These are phyloP conservation scores for Naganishia randhawae DNA, from an alignment of 768 basidiomycete species.

Conservation along the genomic window DNA sequence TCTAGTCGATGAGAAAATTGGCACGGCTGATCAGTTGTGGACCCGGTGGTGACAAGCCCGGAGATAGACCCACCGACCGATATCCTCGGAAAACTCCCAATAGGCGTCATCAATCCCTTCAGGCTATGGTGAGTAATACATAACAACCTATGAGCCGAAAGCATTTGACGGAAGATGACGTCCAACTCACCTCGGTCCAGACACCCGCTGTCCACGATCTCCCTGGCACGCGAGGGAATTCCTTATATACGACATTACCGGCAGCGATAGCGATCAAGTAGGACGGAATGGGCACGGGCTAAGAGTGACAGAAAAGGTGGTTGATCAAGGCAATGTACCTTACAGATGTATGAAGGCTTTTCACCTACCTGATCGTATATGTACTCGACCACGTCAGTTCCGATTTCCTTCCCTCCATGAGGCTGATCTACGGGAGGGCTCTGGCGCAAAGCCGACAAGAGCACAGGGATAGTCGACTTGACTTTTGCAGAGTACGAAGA, in stretches of 20 bases:
- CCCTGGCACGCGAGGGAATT: slow-evolving; percentile 61
- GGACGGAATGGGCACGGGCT: slow-evolving; percentile 81
- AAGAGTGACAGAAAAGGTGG: slow-evolving; percentile 29
- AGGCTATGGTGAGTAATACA: too few relatives aligned
- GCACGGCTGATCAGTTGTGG: neutral
- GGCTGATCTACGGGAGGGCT: slow-evolving; percentile 69
- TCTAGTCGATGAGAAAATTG: slow-evolving; percentile 51
- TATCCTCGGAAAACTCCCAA: slow-evolving; percentile 87
- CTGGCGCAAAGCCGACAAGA: slow-evolving; percentile 75
- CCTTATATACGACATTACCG: slow-evolving; percentile 69
- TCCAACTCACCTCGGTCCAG: slow-evolving; percentile 67
- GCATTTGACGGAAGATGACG: neutral
- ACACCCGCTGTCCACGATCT: slow-evolving; percentile 77
- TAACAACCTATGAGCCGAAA: neutral
- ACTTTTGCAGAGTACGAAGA: slow-evolving; percentile 84
- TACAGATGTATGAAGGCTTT: neutral
- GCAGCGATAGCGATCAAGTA: slow-evolving; percentile 90
- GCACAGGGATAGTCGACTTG: slow-evolving; percentile 71
- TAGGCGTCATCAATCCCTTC: slow-evolving; percentile 69
- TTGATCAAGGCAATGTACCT: neutral
- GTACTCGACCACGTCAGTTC: slow-evolving; percentile 70
- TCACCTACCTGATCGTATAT: slow-evolving; percentile 70
- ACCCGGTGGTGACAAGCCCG: neutral
- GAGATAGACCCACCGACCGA: slow-evolving; percentile 58
- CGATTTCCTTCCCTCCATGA: slow-evolving; percentile 70